Percentiles rank a stretch among this genome's conserved stretches.
phyloP scores from a whole-genome alignment of 2,329 filamentous ascomycete species.

The Cercospora sesami region DNA sequence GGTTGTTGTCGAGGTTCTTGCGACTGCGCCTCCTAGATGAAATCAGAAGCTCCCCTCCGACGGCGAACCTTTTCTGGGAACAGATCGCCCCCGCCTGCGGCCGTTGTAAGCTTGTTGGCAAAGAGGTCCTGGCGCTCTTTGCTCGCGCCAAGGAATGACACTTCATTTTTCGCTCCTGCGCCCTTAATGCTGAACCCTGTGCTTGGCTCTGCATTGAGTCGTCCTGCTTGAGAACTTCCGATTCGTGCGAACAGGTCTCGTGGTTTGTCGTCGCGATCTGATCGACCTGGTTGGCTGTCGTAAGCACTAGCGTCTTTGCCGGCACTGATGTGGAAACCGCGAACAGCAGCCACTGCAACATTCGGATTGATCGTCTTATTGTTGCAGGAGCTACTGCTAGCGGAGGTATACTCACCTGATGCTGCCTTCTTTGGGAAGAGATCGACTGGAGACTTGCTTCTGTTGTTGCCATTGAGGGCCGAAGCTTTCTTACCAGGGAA shows the following conservation, averaged over 20 bases:
- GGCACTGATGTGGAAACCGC: neutral
- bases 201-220: constrained; percentile 20
- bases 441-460: constrained; percentile 22
- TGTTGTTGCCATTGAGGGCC: neutral
- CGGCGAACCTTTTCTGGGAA: constrained; percentile 24
- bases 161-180: constrained; percentile 29
- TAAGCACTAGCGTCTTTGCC: constrained; percentile 20
- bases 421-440: constrained; percentile 33
- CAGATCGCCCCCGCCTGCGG: constrained; percentile 17
- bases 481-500: constrained; percentile 35
- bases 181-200: constrained; percentile 41
- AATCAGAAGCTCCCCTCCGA: constrained; percentile 20
- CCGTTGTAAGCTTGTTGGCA: constrained; percentile 8
- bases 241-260: constrained; percentile 29
- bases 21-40: constrained; percentile 17
- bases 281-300: constrained; percentile 21
- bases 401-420: constrained; percentile 29
- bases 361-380: neutral
- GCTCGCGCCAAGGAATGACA: constrained; percentile 38
- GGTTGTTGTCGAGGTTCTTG: neutral
- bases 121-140: constrained; percentile 22
- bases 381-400: constrained; percentile 17
- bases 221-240: constrained; percentile 16
- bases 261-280: constrained; percentile 13
- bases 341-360: neutral